Evolutionary conservation across 2,329 filamentous ascomycete species (phyloP).

Genomic region (Trichoderma atroviride): DNA sequence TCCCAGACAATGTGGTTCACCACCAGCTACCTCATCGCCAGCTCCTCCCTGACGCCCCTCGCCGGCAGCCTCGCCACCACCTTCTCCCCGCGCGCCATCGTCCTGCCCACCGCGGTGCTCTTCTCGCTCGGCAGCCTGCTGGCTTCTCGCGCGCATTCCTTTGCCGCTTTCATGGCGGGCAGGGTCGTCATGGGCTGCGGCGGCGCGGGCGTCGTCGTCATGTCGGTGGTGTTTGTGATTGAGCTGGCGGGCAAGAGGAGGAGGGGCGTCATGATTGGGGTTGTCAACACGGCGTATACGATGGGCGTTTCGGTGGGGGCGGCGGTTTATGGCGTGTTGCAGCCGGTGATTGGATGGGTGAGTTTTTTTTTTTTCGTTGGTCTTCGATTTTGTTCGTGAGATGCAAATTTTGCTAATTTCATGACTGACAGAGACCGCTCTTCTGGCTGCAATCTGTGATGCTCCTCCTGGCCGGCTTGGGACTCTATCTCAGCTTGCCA

Average conservation of each 20-base stretch:
- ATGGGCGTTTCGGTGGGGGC: constrained; percentile 71
- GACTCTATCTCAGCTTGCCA: constrained; percentile 69
- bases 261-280: constrained; percentile 72
- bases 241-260: constrained; percentile 68
- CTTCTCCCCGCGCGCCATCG: constrained; percentile 65
- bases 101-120: constrained; percentile 60
- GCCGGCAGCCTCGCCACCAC: constrained; percentile 73
- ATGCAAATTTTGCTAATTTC: neutral
- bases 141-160: constrained; percentile 55
- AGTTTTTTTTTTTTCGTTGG: constrained; percentile 32
- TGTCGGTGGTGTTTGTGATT: constrained; percentile 75
- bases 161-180: constrained; percentile 68
- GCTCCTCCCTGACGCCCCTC: constrained; percentile 68
- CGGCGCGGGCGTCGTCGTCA: constrained; percentile 70
- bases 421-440: constrained; percentile 61
- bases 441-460: constrained; percentile 74
- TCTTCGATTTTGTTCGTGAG: neutral
- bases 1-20: constrained; percentile 79
- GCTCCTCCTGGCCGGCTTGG: constrained; percentile 61
- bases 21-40: constrained; percentile 68
- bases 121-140: constrained; percentile 65
- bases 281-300: constrained; percentile 74
- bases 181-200: constrained; percentile 70
- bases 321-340: constrained; percentile 67
- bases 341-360: constrained; percentile 71